Evolutionary conservation across 2,329 filamentous ascomycete species (phyloP), one percentile per base, ranked within the genome.

Genomic region (Colletotrichum zoysiae): DNA sequence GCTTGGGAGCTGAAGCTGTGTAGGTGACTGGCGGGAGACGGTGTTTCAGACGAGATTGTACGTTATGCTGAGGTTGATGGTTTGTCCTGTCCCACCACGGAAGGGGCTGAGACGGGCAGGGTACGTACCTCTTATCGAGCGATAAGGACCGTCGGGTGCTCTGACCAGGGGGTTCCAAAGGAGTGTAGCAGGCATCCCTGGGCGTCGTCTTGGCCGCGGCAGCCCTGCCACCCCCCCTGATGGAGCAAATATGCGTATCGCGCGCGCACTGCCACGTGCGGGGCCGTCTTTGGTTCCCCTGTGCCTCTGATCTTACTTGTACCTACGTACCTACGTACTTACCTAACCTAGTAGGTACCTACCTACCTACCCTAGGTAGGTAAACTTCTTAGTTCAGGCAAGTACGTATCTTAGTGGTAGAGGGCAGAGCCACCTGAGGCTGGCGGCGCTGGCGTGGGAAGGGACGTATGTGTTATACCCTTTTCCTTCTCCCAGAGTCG

Each of bases 11-110:
- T 70, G 65, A 44, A 60, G 18, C 26, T 58, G 40, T 42, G 46
- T 60, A 55, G 62, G 14, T 68, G 64, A 71, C 64, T 65, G 70
- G 70, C 51, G 48, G 61, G 61, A 16, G 56, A 68, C 53, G 60
- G 48, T 71, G 70, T 73, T 73, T 73, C 70, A 73, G 66, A 66
- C 61, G 51, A 73, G 67, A 73, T 70, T 73, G 70, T 73, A 69
- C 56, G 61, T 73, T 66, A 73, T 73, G 70, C 70, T 72, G 57
- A 20, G 30, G 56, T 56, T 67, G 42, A 58, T 20, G 20, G 42
- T 26, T 40, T 12, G 66, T 42, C 63, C 63, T 57, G 66, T 38
- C 20, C 59, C 42, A 58, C 56, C 23, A 18, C 38, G 35, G 44
- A 48, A 56, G 53, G 53, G 18, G 33, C 33, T 53, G 50, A 53